These are phyloP conservation scores for Epichloe sibirici DNA, from an alignment of 2,329 filamentous ascomycete genomes.

Conservation along the genomic window DNA sequence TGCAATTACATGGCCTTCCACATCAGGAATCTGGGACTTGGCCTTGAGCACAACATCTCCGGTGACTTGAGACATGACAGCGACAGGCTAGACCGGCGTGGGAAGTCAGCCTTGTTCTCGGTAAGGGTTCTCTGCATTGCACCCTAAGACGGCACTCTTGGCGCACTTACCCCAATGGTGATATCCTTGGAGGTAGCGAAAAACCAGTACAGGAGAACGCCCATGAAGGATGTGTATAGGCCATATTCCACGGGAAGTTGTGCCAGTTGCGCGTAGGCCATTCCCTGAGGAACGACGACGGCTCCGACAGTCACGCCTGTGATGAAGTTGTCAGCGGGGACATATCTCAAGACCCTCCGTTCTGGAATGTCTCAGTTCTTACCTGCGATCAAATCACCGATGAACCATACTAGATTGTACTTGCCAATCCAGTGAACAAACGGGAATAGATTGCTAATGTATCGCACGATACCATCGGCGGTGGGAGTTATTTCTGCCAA, in stretches of 20 bases:
- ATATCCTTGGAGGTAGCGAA: slow-evolving; percentile 92
- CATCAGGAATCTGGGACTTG: slow-evolving; percentile 24
- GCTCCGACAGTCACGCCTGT: slow-evolving; percentile 34
- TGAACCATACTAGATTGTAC: slow-evolving; percentile 35
- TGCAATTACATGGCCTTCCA: slow-evolving; percentile 31
- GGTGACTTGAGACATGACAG: slow-evolving; percentile 40
- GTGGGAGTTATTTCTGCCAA: slow-evolving; percentile 26
- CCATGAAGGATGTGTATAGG: slow-evolving; percentile 75
- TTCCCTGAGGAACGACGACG: slow-evolving; percentile 42
- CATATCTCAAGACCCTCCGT: background rate
- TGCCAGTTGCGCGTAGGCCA: slow-evolving; percentile 40
- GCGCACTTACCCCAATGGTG: slow-evolving; percentile 60
- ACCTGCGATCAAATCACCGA: slow-evolving; percentile 35
- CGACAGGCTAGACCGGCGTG: slow-evolving; percentile 32
- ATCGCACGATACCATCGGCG: slow-evolving; percentile 16
- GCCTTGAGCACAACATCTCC: slow-evolving; percentile 34
- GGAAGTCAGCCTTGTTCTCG: slow-evolving; percentile 4
- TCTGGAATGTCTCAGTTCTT: slow-evolving; percentile 6
- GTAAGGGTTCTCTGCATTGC: background rate
- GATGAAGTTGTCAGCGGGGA: slow-evolving; percentile 10
- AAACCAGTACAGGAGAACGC: slow-evolving; percentile 91
- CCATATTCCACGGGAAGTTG: slow-evolving; percentile 36
- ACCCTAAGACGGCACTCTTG: background rate
- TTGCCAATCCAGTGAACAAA: slow-evolving; percentile 38
- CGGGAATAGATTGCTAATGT: slow-evolving; percentile 32